A percentile compares a stretch with the other conserved stretches of the same genome.
phyloP scores from a whole-genome alignment of 2,329 filamentous ascomycete species.

The Canariomyces notabilis region DNA sequence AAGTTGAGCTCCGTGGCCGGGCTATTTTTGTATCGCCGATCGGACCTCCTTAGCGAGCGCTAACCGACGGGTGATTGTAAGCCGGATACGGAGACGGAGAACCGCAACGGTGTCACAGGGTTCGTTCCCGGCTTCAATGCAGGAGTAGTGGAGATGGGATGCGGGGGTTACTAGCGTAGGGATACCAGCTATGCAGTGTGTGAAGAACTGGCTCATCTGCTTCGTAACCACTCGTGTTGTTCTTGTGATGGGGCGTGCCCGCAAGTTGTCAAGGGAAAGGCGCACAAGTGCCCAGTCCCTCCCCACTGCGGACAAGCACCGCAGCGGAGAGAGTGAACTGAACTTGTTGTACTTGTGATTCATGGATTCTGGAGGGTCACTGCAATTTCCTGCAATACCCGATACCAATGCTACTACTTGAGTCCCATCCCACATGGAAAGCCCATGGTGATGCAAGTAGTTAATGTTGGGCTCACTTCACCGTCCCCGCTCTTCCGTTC shows the following conservation, averaged over 20 bases:
- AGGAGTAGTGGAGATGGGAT: background rate
- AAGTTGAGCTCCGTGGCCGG: background rate
- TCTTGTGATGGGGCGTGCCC: background rate
- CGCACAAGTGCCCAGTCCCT: background rate
- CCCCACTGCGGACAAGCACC: constrained; percentile 1
- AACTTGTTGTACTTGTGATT: background rate
- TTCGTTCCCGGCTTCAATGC: background rate
- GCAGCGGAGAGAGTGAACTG: background rate
- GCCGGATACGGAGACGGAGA: background rate
- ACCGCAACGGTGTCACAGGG: constrained; percentile 5
- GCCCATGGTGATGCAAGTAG: too few species aligned
- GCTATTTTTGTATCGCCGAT: background rate
- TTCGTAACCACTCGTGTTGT: background rate
- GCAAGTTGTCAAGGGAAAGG: constrained; percentile 1
- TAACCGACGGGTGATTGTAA: constrained; percentile 5
- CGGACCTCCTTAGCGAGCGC: constrained; percentile 5
- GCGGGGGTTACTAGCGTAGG: background rate
- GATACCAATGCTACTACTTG: too few species aligned
- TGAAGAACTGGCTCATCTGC: background rate
- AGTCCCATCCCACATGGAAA: too few species aligned
- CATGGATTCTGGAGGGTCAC: too few species aligned
- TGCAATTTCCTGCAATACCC: too few species aligned
- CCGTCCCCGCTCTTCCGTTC: background rate
- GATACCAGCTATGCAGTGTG: background rate
- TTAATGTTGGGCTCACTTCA: too few species aligned